Evolutionary conservation across 2,329 filamentous ascomycete genomes (phyloP), one percentile per base, ranked within the genome.

Genomic region (Periconia sp.): DNA sequence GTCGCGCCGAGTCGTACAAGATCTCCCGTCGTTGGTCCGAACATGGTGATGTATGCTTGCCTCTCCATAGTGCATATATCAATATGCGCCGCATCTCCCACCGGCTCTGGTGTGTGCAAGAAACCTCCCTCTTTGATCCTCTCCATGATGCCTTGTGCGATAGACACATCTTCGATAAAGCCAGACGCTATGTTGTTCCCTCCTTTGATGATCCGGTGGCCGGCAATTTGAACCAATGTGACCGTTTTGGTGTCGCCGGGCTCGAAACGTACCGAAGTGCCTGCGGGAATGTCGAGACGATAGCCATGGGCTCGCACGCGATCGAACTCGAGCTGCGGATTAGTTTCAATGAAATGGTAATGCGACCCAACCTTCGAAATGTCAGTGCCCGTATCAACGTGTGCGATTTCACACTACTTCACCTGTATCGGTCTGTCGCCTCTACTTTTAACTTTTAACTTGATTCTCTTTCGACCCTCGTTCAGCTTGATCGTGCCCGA

Each of bases 311-410:
- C 85, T 61, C 85, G 85, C 47, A 85, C 78, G 23, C 93, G 90
- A 75, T 97, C 93, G 72, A 97, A 97, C 57, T 90, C 85, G 47
- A 97, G 82, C 72, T 90, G 85, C 0, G 92, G 90, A 74, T 97
- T 97, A n/a, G 87, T 89, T 78, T 97, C 93, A 68, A 96, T 85
- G 72, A 97, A 96, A 76, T 97, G 93, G 73, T 96, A 97, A 76
- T 97, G 93, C 31, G 91, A 96, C 31, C 93, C 93, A 55, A 90
- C 82, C 83, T 86, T 63, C 13, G 19, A 27, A 7, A 13, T 15
- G 20, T 64, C n/a, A 65, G 55, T 44, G 10, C 23, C 35, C 2
- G 23, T 13, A 35, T 18, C 19, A 6, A 11, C n/a, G 2, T 35
- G 10, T 19, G 13, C 5, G 33, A n/a, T 13, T 37, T 11, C 3